Conservation (phyloP, 305 asterid species). For the Fraxinus baroniana region DNA sequence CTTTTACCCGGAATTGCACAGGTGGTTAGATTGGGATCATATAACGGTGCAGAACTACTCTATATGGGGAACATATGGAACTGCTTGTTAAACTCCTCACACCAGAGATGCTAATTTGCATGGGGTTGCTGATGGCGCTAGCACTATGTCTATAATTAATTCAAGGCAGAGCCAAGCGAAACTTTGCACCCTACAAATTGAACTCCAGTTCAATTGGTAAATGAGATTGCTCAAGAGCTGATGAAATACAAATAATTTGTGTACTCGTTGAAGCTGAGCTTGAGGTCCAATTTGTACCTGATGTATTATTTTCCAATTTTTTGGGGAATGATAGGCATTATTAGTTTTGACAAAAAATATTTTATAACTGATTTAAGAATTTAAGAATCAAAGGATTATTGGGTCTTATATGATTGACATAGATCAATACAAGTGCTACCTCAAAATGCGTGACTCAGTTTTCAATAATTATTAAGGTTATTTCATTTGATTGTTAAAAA, state of each 20-base stretch:
- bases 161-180: background rate
- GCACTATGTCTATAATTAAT: background rate
- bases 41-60: background rate
- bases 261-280: background rate
- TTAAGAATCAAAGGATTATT: background rate
- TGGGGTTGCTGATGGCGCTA: background rate
- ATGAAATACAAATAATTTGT: constrained; percentile 1
- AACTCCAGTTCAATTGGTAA: background rate
- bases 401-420: background rate
- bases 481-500: background rate
- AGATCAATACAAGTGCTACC: background rate
- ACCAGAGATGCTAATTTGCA: background rate
- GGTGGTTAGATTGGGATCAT: background rate
- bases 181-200: background rate
- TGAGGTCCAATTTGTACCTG: background rate
- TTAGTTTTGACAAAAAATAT: background rate
- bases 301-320: background rate
- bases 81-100: background rate
- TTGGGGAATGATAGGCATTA: background rate
- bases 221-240: background rate
- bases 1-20: background rate
- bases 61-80: background rate
- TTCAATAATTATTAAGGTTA: background rate
- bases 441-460: background rate
- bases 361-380: background rate